These are phyloP conservation scores for Pythium monospermum DNA, from an alignment of 352 stramenopile species.

Conservation along the genomic window DNA sequence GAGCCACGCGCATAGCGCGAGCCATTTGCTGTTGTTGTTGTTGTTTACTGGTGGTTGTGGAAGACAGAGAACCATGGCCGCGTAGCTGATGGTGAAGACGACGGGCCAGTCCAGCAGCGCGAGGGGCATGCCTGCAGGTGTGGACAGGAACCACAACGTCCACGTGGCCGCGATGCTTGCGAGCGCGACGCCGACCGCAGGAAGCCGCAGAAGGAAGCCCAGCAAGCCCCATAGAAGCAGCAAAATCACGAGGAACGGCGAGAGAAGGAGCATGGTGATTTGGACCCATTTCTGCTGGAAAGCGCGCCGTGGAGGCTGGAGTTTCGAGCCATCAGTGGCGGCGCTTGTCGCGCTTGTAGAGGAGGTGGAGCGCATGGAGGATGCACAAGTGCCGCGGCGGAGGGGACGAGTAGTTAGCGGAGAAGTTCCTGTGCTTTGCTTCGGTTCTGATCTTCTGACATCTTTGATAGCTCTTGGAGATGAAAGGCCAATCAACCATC, in stretches of 20 bases:
- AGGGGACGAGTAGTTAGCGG: too few relatives aligned
- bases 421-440: too few relatives aligned
- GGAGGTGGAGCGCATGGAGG: too few relatives aligned
- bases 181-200: constrained; percentile 27
- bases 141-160: constrained; percentile 48
- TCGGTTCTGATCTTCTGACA: too few relatives aligned
- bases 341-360: background rate
- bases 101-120: constrained; percentile 53
- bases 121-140: constrained; percentile 42
- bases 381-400: too few relatives aligned
- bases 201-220: constrained; percentile 43
- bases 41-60: constrained; percentile 19
- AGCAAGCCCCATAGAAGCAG: constrained; percentile 51
- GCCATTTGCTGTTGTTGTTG: background rate
- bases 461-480: too few relatives aligned
- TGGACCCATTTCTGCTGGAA: constrained; percentile 3
- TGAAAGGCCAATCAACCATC: too few relatives aligned
- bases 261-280: constrained; percentile 30
- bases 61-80: constrained; percentile 25
- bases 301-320: constrained; percentile 4
- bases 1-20: too few relatives aligned
- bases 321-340: background rate
- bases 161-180: constrained; percentile 26
- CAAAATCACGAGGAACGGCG: constrained; percentile 41
- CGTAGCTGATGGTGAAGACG: constrained; percentile 38